A percentile compares a stretch with the other conserved stretches of the same genome.
These are phyloP conservation scores for Beauveria sp. DNA, from an alignment of 2,329 filamentous ascomycete genomes.

Conservation along the genomic window DNA sequence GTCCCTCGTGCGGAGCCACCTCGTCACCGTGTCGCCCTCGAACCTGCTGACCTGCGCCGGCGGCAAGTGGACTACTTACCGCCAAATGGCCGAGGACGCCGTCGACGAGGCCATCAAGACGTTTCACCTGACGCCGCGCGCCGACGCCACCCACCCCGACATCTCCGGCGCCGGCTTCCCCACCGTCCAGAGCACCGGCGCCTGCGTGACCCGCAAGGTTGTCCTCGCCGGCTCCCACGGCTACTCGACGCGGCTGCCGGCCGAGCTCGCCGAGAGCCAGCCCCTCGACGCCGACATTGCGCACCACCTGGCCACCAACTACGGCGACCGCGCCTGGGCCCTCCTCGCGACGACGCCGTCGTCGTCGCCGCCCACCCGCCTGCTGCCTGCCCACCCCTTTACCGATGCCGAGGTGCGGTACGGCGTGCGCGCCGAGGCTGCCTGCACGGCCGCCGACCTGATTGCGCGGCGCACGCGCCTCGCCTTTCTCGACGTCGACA, in stretches of 20 bases:
- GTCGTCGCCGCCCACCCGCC: slow-evolving; percentile 48
- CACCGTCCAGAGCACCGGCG: slow-evolving; percentile 50
- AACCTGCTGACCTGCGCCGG: slow-evolving; percentile 75
- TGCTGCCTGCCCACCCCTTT: slow-evolving; percentile 61
- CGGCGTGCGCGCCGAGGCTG: slow-evolving; percentile 64
- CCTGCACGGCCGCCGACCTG: slow-evolving; percentile 64
- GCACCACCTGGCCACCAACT: slow-evolving; percentile 32
- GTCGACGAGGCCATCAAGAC: slow-evolving; percentile 68
- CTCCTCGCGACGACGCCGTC: slow-evolving; percentile 53
- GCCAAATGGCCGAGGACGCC: slow-evolving; percentile 80
- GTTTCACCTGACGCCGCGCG: slow-evolving; percentile 51
- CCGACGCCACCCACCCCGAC: slow-evolving; percentile 45
- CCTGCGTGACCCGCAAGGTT: slow-evolving; percentile 67
- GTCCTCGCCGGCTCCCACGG: slow-evolving; percentile 72
- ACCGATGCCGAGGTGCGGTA: slow-evolving; percentile 68
- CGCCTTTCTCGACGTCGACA: slow-evolving; percentile 69
- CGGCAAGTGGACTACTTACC: slow-evolving; percentile 85
- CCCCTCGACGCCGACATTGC: slow-evolving; percentile 32
- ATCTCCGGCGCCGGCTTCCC: slow-evolving; percentile 49
- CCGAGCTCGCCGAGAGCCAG: slow-evolving; percentile 27
- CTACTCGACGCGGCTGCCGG: slow-evolving; percentile 34
- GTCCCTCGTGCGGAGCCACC: slow-evolving; percentile 72
- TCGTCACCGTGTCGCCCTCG: slow-evolving; percentile 66
- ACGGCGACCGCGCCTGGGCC: slow-evolving; percentile 58
- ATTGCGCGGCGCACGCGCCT: slow-evolving; percentile 63